phyloP scores from a whole-genome alignment of 306 rosid species.

The Prunus armeniaca region DNA sequence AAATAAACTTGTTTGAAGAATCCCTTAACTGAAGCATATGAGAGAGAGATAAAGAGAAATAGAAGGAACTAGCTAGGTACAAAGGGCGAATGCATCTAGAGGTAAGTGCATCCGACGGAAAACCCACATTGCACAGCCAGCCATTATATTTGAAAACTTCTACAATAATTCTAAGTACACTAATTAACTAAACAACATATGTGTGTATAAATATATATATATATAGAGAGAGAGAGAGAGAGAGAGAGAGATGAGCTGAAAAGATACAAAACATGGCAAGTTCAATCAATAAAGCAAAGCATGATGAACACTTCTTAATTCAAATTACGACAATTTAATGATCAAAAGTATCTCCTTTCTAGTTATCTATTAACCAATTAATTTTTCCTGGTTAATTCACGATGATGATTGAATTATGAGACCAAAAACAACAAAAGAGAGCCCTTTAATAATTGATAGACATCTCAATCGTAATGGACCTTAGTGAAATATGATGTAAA shows the following conservation, averaged over 20 bases:
- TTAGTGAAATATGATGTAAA: neutral
- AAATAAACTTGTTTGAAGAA: no score
- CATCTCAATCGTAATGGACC: neutral
- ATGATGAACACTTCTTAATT: neutral
- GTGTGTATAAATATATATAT: no score
- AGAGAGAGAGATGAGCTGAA: neutral
- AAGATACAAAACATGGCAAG: neutral
- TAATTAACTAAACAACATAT: no score
- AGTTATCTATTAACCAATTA: neutral
- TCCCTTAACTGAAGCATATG: no score
- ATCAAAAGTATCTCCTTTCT: neutral
- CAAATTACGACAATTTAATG: conserved; percentile 5
- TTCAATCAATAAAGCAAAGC: neutral
- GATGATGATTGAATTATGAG: neutral
- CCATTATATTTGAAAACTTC: neutral
- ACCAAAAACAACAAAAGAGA: no score
- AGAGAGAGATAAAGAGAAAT: neutral
- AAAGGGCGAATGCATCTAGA: conserved; percentile 6
- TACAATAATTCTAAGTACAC: no score
- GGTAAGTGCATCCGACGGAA: conserved; percentile 54
- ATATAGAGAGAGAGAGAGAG: neutral
- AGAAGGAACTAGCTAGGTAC: neutral
- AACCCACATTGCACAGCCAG: conserved; percentile 24
- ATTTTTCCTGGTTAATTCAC: neutral
- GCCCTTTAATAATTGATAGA: neutral